These are phyloP conservation scores for Phytophthora megakarya DNA, from an alignment of 352 stramenopile species.

Conservation along the genomic window DNA sequence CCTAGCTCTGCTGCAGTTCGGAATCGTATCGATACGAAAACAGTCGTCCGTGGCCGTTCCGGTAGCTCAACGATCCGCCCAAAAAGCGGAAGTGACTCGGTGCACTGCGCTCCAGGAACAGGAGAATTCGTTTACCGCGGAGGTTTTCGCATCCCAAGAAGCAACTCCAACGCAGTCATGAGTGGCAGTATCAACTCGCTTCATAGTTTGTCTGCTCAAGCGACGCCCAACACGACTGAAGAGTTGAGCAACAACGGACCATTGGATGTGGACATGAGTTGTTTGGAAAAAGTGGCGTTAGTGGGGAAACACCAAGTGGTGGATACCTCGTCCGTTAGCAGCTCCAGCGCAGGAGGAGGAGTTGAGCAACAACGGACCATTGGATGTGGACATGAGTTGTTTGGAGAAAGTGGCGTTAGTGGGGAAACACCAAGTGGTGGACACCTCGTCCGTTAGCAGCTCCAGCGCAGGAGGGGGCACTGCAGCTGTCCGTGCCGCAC, in stretches of 20 bases:
- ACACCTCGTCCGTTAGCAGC: not conserved
- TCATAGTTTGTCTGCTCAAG: conserved; percentile 13
- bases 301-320: conserved; percentile 41
- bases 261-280: conserved; percentile 38
- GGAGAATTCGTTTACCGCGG: conserved; percentile 64
- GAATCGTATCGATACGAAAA: conserved; percentile 60
- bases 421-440: too few relatives aligned
- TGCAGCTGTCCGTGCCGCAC: conserved; percentile 22
- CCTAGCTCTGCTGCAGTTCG: conserved; percentile 26
- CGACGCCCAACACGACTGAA: not conserved
- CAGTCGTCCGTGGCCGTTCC: conserved; percentile 46
- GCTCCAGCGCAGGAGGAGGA: too few relatives aligned
- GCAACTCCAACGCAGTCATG: conserved; percentile 2
- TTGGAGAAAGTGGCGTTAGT: too few relatives aligned
- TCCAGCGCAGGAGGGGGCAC: conserved; percentile 1
- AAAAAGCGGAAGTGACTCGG: conserved; percentile 32
- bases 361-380: too few relatives aligned
- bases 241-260: not conserved
- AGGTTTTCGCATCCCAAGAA: conserved; percentile 61
- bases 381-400: too few relatives aligned
- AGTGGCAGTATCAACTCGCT: conserved; percentile 26
- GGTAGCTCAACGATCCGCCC: conserved; percentile 37
- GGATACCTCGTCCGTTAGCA: conserved; percentile 20
- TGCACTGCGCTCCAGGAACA: conserved; percentile 52
- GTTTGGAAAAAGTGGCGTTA: conserved; percentile 51